Percentiles rank a stretch among this genome's conserved stretches.
These are phyloP conservation scores for Geranium brycei DNA, from an alignment of 345 rosid species.

Conservation along the genomic window DNA sequence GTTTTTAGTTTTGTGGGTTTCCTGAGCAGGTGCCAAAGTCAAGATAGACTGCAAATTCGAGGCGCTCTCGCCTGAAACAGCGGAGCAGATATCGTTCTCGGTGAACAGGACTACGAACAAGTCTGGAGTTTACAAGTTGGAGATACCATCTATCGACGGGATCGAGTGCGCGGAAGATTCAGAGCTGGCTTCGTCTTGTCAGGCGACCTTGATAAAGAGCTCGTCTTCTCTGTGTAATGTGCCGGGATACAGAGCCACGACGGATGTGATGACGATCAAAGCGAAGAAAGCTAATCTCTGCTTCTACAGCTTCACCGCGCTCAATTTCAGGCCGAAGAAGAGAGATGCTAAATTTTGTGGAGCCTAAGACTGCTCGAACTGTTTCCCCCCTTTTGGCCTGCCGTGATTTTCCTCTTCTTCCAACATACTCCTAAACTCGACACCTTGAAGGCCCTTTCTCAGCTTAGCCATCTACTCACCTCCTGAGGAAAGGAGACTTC, in stretches of 20 bases:
- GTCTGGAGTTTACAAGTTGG: slow-evolving; percentile 60
- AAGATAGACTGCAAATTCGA: slow-evolving; percentile 67
- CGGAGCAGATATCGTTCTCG: slow-evolving; percentile 53
- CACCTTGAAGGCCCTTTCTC: too few relatives aligned
- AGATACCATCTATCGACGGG: slow-evolving; percentile 67
- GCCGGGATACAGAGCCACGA: slow-evolving; percentile 66
- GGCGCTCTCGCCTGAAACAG: slow-evolving; percentile 42
- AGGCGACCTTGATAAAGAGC: slow-evolving; percentile 54
- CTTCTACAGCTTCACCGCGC: slow-evolving; percentile 58
- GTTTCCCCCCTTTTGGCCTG: too few relatives aligned
- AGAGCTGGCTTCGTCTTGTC: slow-evolving; percentile 51
- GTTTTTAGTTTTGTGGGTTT: neutral
- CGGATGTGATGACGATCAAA: slow-evolving; percentile 60
- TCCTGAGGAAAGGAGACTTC: too few relatives aligned
- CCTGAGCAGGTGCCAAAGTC: slow-evolving; percentile 62
- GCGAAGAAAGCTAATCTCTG: slow-evolving; percentile 55
- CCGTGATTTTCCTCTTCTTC: too few relatives aligned
- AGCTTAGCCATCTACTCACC: too few relatives aligned
- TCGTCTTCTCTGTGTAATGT: slow-evolving; percentile 52
- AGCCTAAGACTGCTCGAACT: neutral
- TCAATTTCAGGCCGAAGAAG: slow-evolving; percentile 71
- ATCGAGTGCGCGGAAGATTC: slow-evolving; percentile 51
- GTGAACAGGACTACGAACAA: slow-evolving; percentile 81
- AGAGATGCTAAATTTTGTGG: slow-evolving; percentile 44
- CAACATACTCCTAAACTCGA: too few relatives aligned